Conservation (phyloP, 2,329 filamentous ascomycete species). For the Trichocomaceae sp. region DNA sequence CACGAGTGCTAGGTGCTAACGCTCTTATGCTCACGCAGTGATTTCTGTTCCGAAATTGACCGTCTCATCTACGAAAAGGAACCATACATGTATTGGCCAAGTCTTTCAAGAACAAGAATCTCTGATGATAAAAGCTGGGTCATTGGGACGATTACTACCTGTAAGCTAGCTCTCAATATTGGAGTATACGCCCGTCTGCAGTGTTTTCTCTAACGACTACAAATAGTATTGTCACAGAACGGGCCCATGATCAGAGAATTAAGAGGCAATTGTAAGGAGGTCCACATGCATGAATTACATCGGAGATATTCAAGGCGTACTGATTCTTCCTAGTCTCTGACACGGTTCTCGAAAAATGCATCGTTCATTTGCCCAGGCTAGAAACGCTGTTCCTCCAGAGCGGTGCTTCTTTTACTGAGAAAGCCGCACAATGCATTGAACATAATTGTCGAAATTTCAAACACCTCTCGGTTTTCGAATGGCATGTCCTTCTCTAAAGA, state of each 20-base stretch:
- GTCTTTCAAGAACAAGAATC: conserved; percentile 20
- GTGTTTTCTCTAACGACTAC: background rate
- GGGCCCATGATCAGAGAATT: conserved; percentile 53
- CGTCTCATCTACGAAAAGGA: conserved; percentile 16
- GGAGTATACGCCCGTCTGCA: background rate
- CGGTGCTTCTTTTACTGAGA: conserved; percentile 52
- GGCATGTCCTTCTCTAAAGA: conserved; percentile 27
- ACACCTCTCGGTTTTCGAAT: conserved; percentile 53
- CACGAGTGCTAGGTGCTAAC: background rate
- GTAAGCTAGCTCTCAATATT: conserved; percentile 22
- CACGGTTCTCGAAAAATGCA: conserved; percentile 51
- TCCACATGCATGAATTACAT: background rate
- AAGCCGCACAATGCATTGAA: conserved; percentile 49
- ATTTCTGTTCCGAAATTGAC: conserved; percentile 47
- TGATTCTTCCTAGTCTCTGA: conserved; percentile 38
- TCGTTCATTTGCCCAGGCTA: conserved; percentile 52
- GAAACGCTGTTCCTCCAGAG: conserved; percentile 55
- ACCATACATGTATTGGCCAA: conserved; percentile 16
- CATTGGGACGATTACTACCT: conserved; percentile 45
- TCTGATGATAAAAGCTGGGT: conserved; percentile 29
- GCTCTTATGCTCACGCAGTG: conserved; percentile 24
- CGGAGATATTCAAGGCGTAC: background rate
- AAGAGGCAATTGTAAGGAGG: conserved; percentile 44
- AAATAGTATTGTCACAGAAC: conserved; percentile 41
- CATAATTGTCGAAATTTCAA: conserved; percentile 56